Evolutionary conservation across 257 asterid genomes (phyloP).

Genomic region (Voacanga thouarsii): DNA sequence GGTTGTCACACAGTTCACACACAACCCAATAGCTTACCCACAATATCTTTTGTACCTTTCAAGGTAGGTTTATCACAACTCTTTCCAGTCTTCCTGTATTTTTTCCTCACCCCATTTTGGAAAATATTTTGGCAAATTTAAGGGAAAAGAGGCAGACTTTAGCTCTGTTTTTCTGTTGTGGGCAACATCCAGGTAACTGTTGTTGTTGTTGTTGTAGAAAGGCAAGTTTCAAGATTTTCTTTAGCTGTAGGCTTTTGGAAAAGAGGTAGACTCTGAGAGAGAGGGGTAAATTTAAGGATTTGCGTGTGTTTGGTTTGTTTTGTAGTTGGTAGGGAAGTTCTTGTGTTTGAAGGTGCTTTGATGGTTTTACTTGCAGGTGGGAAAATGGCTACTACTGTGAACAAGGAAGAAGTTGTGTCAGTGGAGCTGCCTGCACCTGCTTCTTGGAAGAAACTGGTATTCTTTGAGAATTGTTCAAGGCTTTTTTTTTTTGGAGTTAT

Average conservation of each 20-base stretch:
- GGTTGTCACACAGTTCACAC: conserved; percentile 21
- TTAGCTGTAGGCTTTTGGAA: neutral
- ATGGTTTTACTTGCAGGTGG: conserved; percentile 20
- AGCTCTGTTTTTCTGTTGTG: neutral
- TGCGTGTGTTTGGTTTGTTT: neutral
- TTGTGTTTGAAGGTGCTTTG: neutral
- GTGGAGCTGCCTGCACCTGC: conserved; percentile 50
- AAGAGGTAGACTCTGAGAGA: neutral
- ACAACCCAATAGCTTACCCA: neutral
- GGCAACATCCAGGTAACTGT: neutral
- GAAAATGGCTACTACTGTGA: conserved; percentile 29
- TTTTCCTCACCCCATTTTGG: neutral
- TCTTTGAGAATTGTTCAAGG: neutral
- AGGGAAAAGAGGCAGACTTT: neutral
- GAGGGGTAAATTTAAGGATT: neutral
- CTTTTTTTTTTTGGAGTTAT: neutral
- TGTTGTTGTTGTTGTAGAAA: neutral
- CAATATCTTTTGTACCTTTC: conserved; percentile 12
- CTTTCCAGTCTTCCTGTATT: neutral
- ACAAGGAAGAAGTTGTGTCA: conserved; percentile 28
- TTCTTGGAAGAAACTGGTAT: conserved; percentile 49
- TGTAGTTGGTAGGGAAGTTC: neutral
- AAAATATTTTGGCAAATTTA: neutral
- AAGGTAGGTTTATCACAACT: conserved; percentile 35
- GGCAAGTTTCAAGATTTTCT: neutral